phyloP scores from a whole-genome alignment of 129 eudicot genomes.

The Pseudognaphalium luteoalbum region DNA sequence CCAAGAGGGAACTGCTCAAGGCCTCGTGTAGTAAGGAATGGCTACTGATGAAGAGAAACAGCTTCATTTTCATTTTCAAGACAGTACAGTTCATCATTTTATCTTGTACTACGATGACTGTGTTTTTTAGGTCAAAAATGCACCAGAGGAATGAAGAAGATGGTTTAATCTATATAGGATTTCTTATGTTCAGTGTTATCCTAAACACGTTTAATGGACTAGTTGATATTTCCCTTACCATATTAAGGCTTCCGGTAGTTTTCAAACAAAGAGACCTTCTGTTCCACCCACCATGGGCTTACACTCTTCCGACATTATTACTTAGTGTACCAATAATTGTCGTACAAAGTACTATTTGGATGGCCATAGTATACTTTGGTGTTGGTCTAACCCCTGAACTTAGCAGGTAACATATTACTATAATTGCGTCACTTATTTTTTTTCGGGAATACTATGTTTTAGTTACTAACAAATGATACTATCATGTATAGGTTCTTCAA shows the following conservation, averaged over 20 bases:
- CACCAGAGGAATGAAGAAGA: slow-evolving; percentile 56
- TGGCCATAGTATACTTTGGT: slow-evolving; percentile 56
- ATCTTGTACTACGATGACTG: slow-evolving; percentile 49
- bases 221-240: slow-evolving; percentile 59
- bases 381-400: slow-evolving; percentile 79
- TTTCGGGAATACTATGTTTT: neutral
- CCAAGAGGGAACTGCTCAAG: slow-evolving; percentile 53
- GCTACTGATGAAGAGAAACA: slow-evolving; percentile 69
- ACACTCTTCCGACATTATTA: slow-evolving; percentile 63
- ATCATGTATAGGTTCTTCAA: slow-evolving; percentile 72
- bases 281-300: slow-evolving; percentile 81
- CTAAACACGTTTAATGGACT: slow-evolving; percentile 73
- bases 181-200: slow-evolving; percentile 52
- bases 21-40: slow-evolving; percentile 78
- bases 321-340: slow-evolving; percentile 57
- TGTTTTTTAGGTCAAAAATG: slow-evolving; percentile 51
- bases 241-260: slow-evolving; percentile 78
- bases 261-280: slow-evolving; percentile 82
- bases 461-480: neutral
- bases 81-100: slow-evolving; percentile 54
- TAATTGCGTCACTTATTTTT: neutral
- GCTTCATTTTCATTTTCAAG: slow-evolving; percentile 66
- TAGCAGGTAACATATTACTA: slow-evolving; percentile 54
- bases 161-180: slow-evolving; percentile 57
- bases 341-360: slow-evolving; percentile 62